These are phyloP conservation scores for Cystofilobasidium bisporidii DNA, from an alignment of 768 basidiomycete genomes.

Conservation along the genomic window DNA sequence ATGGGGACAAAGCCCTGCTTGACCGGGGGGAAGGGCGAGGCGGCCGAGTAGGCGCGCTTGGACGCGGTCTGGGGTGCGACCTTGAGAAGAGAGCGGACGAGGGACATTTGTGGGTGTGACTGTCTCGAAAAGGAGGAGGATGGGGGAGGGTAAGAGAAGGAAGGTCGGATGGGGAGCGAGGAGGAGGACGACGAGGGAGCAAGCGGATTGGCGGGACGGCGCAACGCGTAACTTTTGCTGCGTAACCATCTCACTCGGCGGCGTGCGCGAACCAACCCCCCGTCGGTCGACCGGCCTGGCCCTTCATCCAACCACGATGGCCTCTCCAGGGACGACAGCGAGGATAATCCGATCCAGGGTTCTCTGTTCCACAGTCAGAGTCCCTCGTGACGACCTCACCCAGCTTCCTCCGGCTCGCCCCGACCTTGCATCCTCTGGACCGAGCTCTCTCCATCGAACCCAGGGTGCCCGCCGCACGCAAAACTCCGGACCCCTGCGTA, in stretches of 20 bases:
- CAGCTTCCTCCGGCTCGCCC: too few species aligned
- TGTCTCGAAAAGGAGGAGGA: not conserved
- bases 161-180: not conserved
- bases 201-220: too few species aligned
- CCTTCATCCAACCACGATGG: too few species aligned
- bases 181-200: not conserved
- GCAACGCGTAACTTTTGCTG: too few species aligned
- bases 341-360: conserved; percentile 21
- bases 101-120: not conserved
- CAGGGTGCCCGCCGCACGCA: too few species aligned
- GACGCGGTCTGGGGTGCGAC: not conserved
- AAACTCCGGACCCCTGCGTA: not conserved
- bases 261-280: too few species aligned
- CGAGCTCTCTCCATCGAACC: too few species aligned
- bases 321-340: conserved; percentile 8
- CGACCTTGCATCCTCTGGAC: not conserved
- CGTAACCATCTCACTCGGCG: too few species aligned
- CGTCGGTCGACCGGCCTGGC: too few species aligned
- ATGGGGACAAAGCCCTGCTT: conserved; percentile 13
- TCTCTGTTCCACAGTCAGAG: too few species aligned
- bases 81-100: conserved; percentile 5
- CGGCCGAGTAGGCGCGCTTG: not conserved
- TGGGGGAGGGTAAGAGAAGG: not conserved
- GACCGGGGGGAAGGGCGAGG: not conserved
- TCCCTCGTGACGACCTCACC: not conserved